phyloP scores from a whole-genome alignment of 1,284 basidiomycete genomes.

The Cutaneotrichosporon cutaneum region DNA sequence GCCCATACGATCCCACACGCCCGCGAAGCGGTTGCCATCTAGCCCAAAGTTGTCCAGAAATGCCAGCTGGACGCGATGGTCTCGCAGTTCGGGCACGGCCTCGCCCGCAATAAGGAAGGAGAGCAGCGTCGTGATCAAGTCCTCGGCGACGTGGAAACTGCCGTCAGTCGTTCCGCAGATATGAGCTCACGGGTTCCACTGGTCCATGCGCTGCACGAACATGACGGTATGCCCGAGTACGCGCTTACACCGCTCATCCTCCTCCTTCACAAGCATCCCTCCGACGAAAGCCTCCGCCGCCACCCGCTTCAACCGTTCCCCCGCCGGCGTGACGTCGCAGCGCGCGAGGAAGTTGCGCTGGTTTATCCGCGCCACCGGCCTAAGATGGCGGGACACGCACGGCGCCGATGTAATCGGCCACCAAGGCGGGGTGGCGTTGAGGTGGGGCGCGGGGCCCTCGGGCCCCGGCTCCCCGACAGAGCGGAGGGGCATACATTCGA shows the following conservation, averaged over 20 bases:
- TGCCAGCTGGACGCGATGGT: conserved; percentile 41
- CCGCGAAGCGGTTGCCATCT: conserved; percentile 44
- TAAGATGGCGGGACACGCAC: conserved; percentile 38
- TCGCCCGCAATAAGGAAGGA: conserved; percentile 36
- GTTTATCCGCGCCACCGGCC: conserved; percentile 28
- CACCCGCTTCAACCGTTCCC: conserved; percentile 26
- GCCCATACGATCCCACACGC: conserved; percentile 48
- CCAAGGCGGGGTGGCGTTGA: conserved; percentile 27
- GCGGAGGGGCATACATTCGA: conserved; percentile 36
- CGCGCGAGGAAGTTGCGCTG: conserved; percentile 23
- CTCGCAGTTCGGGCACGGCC: conserved; percentile 27
- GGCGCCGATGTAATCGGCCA: conserved; percentile 47
- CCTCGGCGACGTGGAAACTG: conserved; percentile 50
- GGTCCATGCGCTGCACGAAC: conserved; percentile 44
- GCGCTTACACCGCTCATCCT: conserved; percentile 20
- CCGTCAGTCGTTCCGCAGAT: not conserved
- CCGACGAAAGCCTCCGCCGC: conserved; percentile 48
- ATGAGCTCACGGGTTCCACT: conserved; percentile 50
- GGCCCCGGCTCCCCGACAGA: conserved; percentile 9
- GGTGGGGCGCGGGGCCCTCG: not conserved
- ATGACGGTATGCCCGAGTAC: conserved; percentile 37
- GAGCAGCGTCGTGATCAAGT: conserved; percentile 47
- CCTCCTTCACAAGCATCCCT: conserved; percentile 13
- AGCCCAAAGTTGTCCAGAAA: conserved; percentile 44
- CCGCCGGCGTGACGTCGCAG: conserved; percentile 34